Evolutionary conservation across 176 grass and related monocot genomes (phyloP).

Genomic region (Triticum aestivum): IWGSC_CS_RefSeq_v2.1 NC_057807.1:139614348-139614847

Average conservation of each 20-base stretch:
- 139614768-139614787: conserved; percentile 46
- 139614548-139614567: conserved; percentile 36
- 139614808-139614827: conserved; percentile 45
- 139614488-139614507: conserved; percentile 65
- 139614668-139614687: conserved; percentile 59
- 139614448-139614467: conserved; percentile 69
- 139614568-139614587: neutral
- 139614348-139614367: conserved; percentile 30
- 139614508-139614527: conserved; percentile 72
- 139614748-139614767: conserved; percentile 48
- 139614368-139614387: conserved; percentile 44
- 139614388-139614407: conserved; percentile 39
- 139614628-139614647: neutral
- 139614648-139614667: conserved; percentile 43
- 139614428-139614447: conserved; percentile 82
- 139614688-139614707: conserved; percentile 73
- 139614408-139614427: conserved; percentile 48
- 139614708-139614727: conserved; percentile 67
- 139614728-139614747: conserved; percentile 66
- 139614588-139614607: neutral
- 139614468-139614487: conserved; percentile 87
- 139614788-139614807: conserved; percentile 62
- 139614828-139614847: conserved; percentile 54
- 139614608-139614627: neutral
- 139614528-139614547: conserved; percentile 91